A percentile compares a stretch with the other conserved stretches of the same genome.
phyloP scores from a whole-genome alignment of 164 flowering plant genomes.

The Pachysandra terminalis region DNA sequence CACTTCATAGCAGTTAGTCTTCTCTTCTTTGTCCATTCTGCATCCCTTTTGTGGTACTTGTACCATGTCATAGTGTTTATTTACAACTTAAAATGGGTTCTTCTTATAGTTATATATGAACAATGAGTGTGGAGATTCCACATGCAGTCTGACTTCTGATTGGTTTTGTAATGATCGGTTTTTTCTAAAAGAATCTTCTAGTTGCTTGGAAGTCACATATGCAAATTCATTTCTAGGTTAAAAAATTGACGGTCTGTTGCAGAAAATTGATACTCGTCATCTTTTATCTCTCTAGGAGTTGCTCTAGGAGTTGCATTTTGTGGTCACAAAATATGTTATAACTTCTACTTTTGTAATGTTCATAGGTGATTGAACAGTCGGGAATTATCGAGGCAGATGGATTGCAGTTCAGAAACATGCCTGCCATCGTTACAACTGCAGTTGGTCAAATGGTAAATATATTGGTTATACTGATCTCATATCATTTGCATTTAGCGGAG shows the following conservation, averaged over 20 bases:
- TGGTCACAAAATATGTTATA: neutral
- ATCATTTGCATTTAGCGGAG: neutral
- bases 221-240: neutral
- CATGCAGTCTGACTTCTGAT: neutral
- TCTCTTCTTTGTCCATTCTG: too few species aligned
- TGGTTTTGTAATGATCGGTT: neutral
- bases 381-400: slow-evolving; percentile 48
- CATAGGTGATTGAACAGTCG: slow-evolving; percentile 65
- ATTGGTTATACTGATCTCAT: neutral
- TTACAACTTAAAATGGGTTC: neutral
- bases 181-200: too few species aligned
- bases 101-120: neutral
- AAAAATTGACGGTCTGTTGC: neutral
- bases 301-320: neutral
- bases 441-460: slow-evolving; percentile 73
- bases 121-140: neutral
- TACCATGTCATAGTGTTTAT: too few species aligned
- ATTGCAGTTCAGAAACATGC: slow-evolving; percentile 35
- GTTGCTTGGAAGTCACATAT: neutral
- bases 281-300: too few species aligned
- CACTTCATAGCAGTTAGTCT: too few species aligned
- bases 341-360: slow-evolving; percentile 4
- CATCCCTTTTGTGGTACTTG: too few species aligned
- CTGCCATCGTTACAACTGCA: slow-evolving; percentile 61
- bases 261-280: neutral